Evolutionary conservation across 805 yeast genomes (phyloP).

Genomic region (Candida manassasensis): DNA sequence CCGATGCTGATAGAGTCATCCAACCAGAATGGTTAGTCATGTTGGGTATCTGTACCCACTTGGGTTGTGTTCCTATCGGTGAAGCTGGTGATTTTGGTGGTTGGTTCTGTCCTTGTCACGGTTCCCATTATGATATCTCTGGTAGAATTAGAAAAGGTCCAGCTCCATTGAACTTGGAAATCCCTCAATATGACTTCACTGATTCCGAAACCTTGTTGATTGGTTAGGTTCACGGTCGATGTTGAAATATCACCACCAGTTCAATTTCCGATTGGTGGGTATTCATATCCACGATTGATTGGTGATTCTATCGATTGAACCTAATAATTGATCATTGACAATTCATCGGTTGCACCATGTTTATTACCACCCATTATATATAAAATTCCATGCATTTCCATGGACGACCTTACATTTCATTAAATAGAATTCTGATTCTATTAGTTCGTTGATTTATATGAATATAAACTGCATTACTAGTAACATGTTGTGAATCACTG

Average conservation of each 20-base stretch:
- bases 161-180: slow-evolving; percentile 97
- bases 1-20: slow-evolving; percentile 88
- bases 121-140: slow-evolving; percentile 99
- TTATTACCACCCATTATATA: not conserved
- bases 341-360: not conserved
- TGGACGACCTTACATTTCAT: not conserved
- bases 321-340: too few relatives aligned
- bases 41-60: slow-evolving; percentile 99
- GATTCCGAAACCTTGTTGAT: slow-evolving; percentile 76
- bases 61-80: slow-evolving; percentile 99
- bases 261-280: too few relatives aligned
- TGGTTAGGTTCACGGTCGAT: slow-evolving; percentile 67
- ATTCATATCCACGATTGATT: too few relatives aligned
- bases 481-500: too few relatives aligned
- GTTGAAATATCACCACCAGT: too few relatives aligned
- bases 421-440: not conserved
- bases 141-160: slow-evolving; percentile 99
- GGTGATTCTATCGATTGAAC: too few relatives aligned
- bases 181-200: slow-evolving; percentile 83
- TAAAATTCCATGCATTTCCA: not conserved
- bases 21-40: slow-evolving; percentile 98
- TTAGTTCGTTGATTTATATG: slow-evolving; percentile 2
- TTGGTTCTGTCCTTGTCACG: slow-evolving; percentile 99
- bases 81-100: slow-evolving; percentile 99
- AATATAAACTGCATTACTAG: slow-evolving; percentile 2